Percentiles rank a stretch among this genome's conserved stretches.
Conservation (phyloP, 1,139 yeast species). For the Nematodospora anomalae region DNA sequence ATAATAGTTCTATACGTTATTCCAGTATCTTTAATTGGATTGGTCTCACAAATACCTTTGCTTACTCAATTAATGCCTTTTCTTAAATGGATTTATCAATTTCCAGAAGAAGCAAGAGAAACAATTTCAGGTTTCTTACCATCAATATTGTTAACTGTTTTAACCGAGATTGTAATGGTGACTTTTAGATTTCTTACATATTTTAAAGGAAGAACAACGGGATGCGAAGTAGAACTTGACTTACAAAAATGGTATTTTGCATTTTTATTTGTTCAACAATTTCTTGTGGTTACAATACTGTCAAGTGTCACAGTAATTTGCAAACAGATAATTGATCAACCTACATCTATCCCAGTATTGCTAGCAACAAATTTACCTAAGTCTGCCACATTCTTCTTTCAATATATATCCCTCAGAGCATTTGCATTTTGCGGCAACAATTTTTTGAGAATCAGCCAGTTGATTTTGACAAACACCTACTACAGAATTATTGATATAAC, state of each 20-base stretch:
- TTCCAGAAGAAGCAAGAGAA: constrained; percentile 55
- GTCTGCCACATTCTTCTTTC: constrained; percentile 79
- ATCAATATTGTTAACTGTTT: constrained; percentile 54
- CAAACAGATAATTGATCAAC: constrained; percentile 65
- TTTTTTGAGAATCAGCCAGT: constrained; percentile 53
- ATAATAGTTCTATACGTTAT: constrained; percentile 62
- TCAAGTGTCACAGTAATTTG: constrained; percentile 73
- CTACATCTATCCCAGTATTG: constrained; percentile 68
- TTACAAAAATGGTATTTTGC: constrained; percentile 67
- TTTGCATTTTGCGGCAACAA: constrained; percentile 70
- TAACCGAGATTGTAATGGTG: constrained; percentile 56
- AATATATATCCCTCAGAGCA: constrained; percentile 71
- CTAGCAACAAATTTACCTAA: constrained; percentile 77
- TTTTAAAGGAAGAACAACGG: constrained; percentile 54
- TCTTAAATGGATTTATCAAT: constrained; percentile 47
- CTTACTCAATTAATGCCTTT: constrained; percentile 56
- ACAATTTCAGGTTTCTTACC: constrained; percentile 61
- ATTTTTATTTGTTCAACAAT: constrained; percentile 78
- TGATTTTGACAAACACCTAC: constrained; percentile 40
- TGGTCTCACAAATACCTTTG: constrained; percentile 64
- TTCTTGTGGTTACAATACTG: constrained; percentile 80
- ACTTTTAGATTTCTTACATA: constrained; percentile 50
- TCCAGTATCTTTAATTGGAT: constrained; percentile 71
- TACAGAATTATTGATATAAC: constrained; percentile 48
- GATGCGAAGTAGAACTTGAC: constrained; percentile 56